Base-by-base conservation (phyloP, 1,284 basidiomycete species). In the Fistulinella cinereoalba region DNA sequence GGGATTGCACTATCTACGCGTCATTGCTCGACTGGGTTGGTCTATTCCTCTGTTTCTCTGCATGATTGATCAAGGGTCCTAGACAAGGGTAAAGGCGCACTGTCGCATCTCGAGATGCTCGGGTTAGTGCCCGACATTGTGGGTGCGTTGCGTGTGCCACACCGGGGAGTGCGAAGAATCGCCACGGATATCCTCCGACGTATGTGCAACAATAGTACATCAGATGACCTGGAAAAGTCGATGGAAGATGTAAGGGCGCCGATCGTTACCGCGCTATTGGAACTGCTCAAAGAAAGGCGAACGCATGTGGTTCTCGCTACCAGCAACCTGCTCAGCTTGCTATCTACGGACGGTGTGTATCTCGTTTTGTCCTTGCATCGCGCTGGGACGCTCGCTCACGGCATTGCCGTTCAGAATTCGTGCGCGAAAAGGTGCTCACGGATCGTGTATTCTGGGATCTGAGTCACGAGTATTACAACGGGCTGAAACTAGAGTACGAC, bases 1-100 rank as follows among this genome's bases (percentile, higher is more conserved):
- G 3, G 51, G 55, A 8, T 46, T 62, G 40, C 57, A 65, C 32
- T 62, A 62, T 24, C 38, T 62, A 6, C 58, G 52, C 11, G 21
- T 51, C 1, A 29, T 66, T 10, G 46, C 53, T 37, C 22, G 43
- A 49, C 49, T 56, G n/a, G n/a, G n/a, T n/a, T 10, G 5, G 52
- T 15, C 3, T 8, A 24, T 9, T 16, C 28, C 15, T 34, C n/a
- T n/a, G n/a, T n/a, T n/a, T 21, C 13, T 11, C 13, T 8, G 1
- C 7, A 4, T 5, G 21, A 23, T 13, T 13, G 6, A 5, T 6
- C n/a, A 6, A 11, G n/a, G n/a, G 38, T 15, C 15, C 3, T 15
- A 58, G 58, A 58, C 1, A 38, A 50, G 10, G 36, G 31, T 2
- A 29, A 23, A 31, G 41, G 13, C 5, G 29, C 29, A 1, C 28